These are phyloP conservation scores for Leucocoprinus sp. DNA, from an alignment of 768 basidiomycete genomes.

Conservation along the genomic window DNA sequence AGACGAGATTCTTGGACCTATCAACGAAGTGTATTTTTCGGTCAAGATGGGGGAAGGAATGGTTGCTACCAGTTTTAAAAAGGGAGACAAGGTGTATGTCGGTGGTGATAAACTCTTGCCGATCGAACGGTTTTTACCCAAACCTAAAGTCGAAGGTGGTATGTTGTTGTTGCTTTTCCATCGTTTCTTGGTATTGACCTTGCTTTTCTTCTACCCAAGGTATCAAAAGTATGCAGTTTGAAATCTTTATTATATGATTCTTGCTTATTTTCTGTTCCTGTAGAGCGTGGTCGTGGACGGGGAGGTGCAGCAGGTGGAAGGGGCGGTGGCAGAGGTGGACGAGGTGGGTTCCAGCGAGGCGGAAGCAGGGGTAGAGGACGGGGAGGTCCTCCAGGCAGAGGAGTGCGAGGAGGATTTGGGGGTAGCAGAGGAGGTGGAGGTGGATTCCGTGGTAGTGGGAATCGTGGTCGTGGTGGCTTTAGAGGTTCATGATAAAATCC, in stretches of 20 bases:
- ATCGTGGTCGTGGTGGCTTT: constrained; percentile 35
- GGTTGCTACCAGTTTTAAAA: constrained; percentile 92
- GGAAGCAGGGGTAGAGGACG: constrained; percentile 29
- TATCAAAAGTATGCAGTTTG: constrained; percentile 36
- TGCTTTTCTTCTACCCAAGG: constrained; percentile 24
- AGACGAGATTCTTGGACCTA: constrained; percentile 98
- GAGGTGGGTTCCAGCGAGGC: constrained; percentile 38
- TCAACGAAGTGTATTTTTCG: constrained; percentile 97
- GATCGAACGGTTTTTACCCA: constrained; percentile 93
- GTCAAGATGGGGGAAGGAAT: constrained; percentile 96
- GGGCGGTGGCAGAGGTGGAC: constrained; percentile 32
- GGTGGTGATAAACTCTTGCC: constrained; percentile 95
- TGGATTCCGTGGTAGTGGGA: constrained; percentile 11
- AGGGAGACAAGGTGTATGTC: constrained; percentile 97
- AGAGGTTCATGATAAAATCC: constrained; percentile 48
- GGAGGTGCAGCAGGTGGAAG: constrained; percentile 29
- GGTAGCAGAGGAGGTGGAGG: constrained; percentile 34
- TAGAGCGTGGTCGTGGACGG: constrained; percentile 35
- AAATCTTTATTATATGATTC: constrained; percentile 1
- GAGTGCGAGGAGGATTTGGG: constrained; percentile 35
- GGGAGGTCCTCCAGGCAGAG: constrained; percentile 30
- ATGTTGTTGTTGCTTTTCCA: constrained; percentile 17
- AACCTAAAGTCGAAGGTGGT: constrained; percentile 80
- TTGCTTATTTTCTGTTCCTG: constrained; percentile 15
- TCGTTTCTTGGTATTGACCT: constrained; percentile 3